Conservation (phyloP, 176 grass and related monocot species). For the Phragmites australis region DNA sequence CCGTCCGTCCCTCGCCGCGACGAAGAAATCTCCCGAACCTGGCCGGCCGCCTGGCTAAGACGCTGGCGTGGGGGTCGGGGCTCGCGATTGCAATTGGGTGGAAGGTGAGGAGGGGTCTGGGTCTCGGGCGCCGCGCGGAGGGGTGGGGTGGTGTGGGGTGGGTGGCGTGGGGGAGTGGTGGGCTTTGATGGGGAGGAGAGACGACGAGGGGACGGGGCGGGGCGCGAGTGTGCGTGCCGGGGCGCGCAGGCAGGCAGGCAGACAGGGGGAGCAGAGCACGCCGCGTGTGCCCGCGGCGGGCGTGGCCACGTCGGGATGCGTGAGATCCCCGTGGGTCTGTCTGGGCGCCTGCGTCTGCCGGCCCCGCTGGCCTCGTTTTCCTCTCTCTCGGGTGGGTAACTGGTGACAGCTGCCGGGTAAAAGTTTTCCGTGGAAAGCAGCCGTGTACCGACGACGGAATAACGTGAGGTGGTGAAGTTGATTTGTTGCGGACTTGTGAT, state of each 20-base stretch:
- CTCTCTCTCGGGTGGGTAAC: no score
- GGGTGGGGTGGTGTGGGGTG: not conserved
- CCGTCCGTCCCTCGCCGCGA: not conserved
- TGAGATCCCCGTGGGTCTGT: slow-evolving; percentile 7
- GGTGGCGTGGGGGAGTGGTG: slow-evolving; percentile 29
- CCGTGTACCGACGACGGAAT: not conserved
- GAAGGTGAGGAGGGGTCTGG: not conserved
- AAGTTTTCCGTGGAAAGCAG: not conserved
- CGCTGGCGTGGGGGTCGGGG: not conserved
- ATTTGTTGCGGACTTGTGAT: not conserved
- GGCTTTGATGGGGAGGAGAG: not conserved
- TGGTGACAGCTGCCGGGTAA: not conserved
- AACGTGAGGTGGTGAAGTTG: not conserved
- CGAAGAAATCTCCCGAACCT: not conserved
- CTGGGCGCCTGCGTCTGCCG: not conserved
- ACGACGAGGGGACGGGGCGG: not conserved
- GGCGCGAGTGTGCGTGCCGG: slow-evolving; percentile 30
- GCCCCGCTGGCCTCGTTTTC: not conserved
- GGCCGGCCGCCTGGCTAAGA: not conserved
- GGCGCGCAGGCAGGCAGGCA: slow-evolving; percentile 11
- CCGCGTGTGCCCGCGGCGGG: slow-evolving; percentile 48
- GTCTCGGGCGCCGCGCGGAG: slow-evolving; percentile 2
- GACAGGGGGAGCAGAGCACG: slow-evolving; percentile 19
- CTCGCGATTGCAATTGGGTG: slow-evolving; percentile 7
- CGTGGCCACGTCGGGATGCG: slow-evolving; percentile 39